Evolutionary conservation across 768 basidiomycete genomes (phyloP).

Genomic region (Sarcodon sp.): DNA sequence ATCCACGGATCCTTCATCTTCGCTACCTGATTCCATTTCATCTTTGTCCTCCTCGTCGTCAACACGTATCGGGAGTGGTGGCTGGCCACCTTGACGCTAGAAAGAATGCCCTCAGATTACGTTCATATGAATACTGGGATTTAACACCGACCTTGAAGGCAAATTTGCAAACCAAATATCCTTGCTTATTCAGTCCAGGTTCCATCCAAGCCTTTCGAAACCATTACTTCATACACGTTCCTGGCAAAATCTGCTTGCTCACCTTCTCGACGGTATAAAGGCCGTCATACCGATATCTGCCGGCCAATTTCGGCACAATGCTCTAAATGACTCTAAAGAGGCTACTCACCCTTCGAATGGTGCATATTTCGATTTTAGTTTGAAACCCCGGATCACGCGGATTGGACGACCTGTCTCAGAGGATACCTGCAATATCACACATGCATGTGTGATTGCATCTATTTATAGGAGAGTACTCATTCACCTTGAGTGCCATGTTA

Average conservation of each 20-base stretch:
- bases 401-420: constrained; percentile 74
- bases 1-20: too few species aligned
- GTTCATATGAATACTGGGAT: too few species aligned
- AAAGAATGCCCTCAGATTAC: too few species aligned
- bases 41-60: too few species aligned
- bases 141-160: constrained; percentile 49
- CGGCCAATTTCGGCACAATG: not conserved
- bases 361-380: constrained; percentile 58
- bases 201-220: constrained; percentile 56
- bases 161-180: constrained; percentile 76
- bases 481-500: constrained; percentile 59
- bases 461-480: not conserved
- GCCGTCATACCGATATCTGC: constrained; percentile 84
- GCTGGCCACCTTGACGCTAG: too few species aligned
- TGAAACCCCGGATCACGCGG: constrained; percentile 81
- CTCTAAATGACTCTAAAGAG: not conserved
- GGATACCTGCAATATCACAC: constrained; percentile 35
- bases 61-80: too few species aligned
- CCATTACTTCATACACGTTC: constrained; percentile 1
- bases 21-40: too few species aligned
- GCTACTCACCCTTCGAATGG: constrained; percentile 58
- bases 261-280: constrained; percentile 72
- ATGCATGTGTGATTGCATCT: not conserved
- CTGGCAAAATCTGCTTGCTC: constrained; percentile 3
- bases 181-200: constrained; percentile 51